Evolutionary conservation across 2,329 filamentous ascomycete species (phyloP).

Genomic region (Stemphylium lycopersici): DNA sequence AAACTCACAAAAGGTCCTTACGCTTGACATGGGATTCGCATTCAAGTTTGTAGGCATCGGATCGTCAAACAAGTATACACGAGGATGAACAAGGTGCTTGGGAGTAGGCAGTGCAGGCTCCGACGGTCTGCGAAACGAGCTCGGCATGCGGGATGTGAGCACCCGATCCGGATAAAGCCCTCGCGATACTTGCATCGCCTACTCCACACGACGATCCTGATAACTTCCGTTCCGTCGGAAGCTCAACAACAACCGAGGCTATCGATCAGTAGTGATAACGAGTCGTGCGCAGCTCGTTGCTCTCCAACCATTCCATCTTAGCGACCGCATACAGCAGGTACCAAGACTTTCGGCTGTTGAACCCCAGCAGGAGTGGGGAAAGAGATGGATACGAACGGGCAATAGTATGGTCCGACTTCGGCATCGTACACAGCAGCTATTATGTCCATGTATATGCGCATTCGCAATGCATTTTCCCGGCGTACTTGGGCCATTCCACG

Average conservation of each 20-base stretch:
- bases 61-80: too few relatives aligned
- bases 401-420: conserved; percentile 7
- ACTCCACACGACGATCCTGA: not conserved
- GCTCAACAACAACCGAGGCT: not conserved
- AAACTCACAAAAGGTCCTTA: too few relatives aligned
- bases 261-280: not conserved
- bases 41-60: too few relatives aligned
- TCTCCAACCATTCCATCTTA: not conserved
- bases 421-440: not conserved
- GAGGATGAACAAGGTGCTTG: too few relatives aligned
- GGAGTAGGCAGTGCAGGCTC: too few relatives aligned
- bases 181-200: not conserved
- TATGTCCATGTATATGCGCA: not conserved
- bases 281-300: not conserved
- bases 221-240: not conserved
- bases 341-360: not conserved
- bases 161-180: not conserved
- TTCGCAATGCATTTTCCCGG: not conserved
- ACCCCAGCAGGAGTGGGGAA: not conserved
- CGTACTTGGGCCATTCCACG: not conserved
- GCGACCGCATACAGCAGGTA: conserved; percentile 8
- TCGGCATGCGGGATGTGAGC: not conserved
- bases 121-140: not conserved
- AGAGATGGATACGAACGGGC: not conserved
- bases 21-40: too few relatives aligned